Base-by-base conservation (phyloP, 2,329 filamentous ascomycete genomes). In the Dactylonectria estremocensis region DNA sequence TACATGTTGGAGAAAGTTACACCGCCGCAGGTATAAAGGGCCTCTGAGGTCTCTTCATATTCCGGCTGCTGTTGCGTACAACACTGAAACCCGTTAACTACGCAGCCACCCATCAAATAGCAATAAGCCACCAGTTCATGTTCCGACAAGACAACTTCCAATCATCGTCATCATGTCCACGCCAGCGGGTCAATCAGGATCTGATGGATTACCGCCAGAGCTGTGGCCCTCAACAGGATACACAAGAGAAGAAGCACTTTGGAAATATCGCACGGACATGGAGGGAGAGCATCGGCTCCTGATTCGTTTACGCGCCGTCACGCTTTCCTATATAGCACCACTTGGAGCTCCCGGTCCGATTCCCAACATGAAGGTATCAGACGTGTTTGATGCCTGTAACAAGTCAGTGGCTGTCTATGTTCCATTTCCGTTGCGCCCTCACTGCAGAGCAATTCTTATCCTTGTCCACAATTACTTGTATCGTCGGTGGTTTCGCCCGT, bases 391-490 rank as follows among this genome's bases (percentile, higher is more conserved):
- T 54, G 35, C 59, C 9, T 67, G 60, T 33, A 67, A 67, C 28
- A 67, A 67, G 35, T 63, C 60, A 2, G 54, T 67, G 8, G 55
- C 61, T 31, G 2, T 68, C 6, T 61, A 68, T 18, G 35, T 68
- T 18, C 14, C 45, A 31, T 8, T 16, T 2, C 40, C 40, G 14
- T 45, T 45, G 33, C 16, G 45, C 14, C 20, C 18, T 28, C 31
- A 31, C 14, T 40, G 28, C 16, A 14, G 8, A 11, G 20, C 8
- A 20, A 18, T 49, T 24, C 31, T 5, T 20, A 18, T 13, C 9
- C 20, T 54, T 4, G 37, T 67, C 35, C 46, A 63, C 18, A 68
- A 68, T 20, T 65, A 68, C 33, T 31, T 68, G 7, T 68, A 60
- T 49, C 40, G 43, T 1, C 50, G 50, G 20, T 67, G 64, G 64